phyloP scores from a whole-genome alignment of 192 early-diverging fungal genomes.

The Umbelopsis sp. region DNA sequence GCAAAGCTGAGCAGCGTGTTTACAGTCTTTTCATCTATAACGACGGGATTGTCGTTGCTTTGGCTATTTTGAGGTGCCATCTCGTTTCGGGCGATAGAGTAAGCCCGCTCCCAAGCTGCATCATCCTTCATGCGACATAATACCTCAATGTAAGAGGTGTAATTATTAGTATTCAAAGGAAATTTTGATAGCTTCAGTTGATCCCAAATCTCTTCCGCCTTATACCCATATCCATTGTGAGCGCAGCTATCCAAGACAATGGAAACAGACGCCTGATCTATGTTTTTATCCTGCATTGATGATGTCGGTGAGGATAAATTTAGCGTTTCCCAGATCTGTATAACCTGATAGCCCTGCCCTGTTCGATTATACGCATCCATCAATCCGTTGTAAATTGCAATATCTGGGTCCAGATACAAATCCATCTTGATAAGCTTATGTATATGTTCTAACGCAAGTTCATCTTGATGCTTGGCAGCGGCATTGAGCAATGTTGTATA shows the following conservation, averaged over 20 bases:
- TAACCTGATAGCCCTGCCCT: conserved; percentile 32
- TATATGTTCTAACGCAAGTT: conserved; percentile 26
- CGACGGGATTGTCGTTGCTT: neutral
- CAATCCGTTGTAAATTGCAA: conserved; percentile 43
- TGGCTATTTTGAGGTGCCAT: conserved; percentile 23
- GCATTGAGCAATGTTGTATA: conserved; percentile 39
- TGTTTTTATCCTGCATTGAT: conserved; percentile 5
- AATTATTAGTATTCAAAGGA: conserved; percentile 39
- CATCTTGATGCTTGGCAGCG: conserved; percentile 25
- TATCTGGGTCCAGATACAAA: conserved; percentile 42
- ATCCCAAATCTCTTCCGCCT: conserved; percentile 38
- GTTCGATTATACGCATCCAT: conserved; percentile 50
- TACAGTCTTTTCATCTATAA: conserved; percentile 29
- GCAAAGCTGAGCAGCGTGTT: conserved; percentile 41
- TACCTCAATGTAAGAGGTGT: conserved; percentile 46
- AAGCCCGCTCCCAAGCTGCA: conserved; percentile 25
- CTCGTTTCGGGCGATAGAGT: conserved; percentile 19
- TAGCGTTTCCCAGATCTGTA: conserved; percentile 45
- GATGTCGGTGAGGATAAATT: neutral
- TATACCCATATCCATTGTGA: conserved; percentile 19
- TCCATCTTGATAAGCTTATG: conserved; percentile 48
- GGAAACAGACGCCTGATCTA: conserved; percentile 39
- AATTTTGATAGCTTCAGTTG: conserved; percentile 30
- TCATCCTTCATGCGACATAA: conserved; percentile 33
- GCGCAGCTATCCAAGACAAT: conserved; percentile 49